phyloP scores from a whole-genome alignment of 164 flowering plant genomes.

The Berberis vulgaris region DNA sequence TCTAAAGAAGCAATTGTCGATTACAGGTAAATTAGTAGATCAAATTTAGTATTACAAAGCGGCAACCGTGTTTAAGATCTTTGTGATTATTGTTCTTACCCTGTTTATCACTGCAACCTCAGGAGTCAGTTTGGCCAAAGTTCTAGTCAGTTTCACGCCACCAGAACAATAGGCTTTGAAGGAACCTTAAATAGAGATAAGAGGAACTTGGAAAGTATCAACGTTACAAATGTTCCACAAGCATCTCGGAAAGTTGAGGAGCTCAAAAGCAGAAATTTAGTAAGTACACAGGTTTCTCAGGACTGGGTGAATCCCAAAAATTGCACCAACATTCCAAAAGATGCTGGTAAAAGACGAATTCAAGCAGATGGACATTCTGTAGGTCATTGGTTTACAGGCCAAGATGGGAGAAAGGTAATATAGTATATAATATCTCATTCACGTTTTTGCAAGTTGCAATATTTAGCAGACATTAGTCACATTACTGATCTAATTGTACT shows the following conservation, averaged over 20 bases:
- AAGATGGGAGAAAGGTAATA: slow-evolving; percentile 64
- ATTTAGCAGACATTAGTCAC: not conserved
- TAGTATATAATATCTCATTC: not conserved
- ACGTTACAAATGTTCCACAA: slow-evolving; percentile 21
- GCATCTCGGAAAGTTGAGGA: not conserved
- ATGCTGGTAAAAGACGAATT: slow-evolving; percentile 67
- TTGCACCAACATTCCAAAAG: slow-evolving; percentile 28
- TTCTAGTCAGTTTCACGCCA: slow-evolving; percentile 14
- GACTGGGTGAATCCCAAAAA: slow-evolving; percentile 60
- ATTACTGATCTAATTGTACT: not conserved
- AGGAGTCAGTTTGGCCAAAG: slow-evolving; percentile 68
- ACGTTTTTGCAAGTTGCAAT: not conserved
- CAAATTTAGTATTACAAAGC: not conserved
- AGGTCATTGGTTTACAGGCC: slow-evolving; percentile 68
- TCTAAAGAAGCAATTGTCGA: slow-evolving; percentile 40
- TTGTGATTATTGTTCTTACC: not conserved
- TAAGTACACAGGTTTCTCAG: slow-evolving; percentile 11
- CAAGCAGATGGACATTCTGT: slow-evolving; percentile 38
- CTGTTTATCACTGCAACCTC: slow-evolving; percentile 9
- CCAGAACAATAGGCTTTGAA: slow-evolving; percentile 12
- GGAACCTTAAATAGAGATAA: slow-evolving; percentile 24
- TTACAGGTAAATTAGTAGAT: slow-evolving; percentile 44
- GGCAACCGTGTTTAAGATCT: not conserved
- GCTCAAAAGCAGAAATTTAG: no score
- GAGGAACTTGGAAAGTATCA: slow-evolving; percentile 25